Conservation (phyloP, 371 early-diverging fungal genomes). For the Chytridiales sp. region DNA sequence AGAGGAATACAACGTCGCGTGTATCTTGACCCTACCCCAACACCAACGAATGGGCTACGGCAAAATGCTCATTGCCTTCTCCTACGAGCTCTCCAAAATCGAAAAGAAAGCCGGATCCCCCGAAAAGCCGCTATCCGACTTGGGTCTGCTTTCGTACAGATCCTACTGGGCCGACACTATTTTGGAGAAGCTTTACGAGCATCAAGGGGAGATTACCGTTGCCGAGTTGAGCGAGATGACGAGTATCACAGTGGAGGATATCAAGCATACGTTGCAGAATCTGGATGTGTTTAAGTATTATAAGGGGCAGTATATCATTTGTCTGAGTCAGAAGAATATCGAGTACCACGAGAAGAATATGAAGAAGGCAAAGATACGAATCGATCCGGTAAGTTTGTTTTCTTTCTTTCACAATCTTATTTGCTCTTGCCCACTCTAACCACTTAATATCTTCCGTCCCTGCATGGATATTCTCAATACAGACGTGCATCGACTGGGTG, state of each 20-base stretch:
- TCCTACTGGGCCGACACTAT: slow-evolving; percentile 83
- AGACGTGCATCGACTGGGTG: slow-evolving; percentile 46
- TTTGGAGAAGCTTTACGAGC: slow-evolving; percentile 40
- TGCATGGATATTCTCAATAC: not conserved
- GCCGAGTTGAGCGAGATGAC: slow-evolving; percentile 50
- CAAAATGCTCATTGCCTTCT: slow-evolving; percentile 92
- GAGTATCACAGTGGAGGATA: slow-evolving; percentile 62
- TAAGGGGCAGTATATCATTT: slow-evolving; percentile 90
- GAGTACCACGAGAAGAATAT: slow-evolving; percentile 69
- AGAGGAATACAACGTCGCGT: slow-evolving; percentile 95
- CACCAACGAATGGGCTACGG: slow-evolving; percentile 98
- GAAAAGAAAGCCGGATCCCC: slow-evolving; percentile 89
- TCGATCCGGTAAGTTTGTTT: slow-evolving; percentile 71
- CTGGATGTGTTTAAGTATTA: slow-evolving; percentile 78
- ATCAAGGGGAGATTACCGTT: slow-evolving; percentile 26
- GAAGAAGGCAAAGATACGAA: slow-evolving; percentile 67
- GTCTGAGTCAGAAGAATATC: slow-evolving; percentile 84
- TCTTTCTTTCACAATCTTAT: slow-evolving; percentile 17
- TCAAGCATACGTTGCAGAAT: slow-evolving; percentile 56
- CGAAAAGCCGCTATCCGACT: slow-evolving; percentile 87
- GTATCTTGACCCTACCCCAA: slow-evolving; percentile 95
- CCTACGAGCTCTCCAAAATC: slow-evolving; percentile 81
- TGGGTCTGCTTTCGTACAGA: slow-evolving; percentile 94
- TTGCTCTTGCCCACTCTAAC: not conserved
- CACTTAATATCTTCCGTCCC: not conserved